Evolutionary conservation across 306 rosid genomes (phyloP).

Genomic region (Dalbergia cultrata): DNA sequence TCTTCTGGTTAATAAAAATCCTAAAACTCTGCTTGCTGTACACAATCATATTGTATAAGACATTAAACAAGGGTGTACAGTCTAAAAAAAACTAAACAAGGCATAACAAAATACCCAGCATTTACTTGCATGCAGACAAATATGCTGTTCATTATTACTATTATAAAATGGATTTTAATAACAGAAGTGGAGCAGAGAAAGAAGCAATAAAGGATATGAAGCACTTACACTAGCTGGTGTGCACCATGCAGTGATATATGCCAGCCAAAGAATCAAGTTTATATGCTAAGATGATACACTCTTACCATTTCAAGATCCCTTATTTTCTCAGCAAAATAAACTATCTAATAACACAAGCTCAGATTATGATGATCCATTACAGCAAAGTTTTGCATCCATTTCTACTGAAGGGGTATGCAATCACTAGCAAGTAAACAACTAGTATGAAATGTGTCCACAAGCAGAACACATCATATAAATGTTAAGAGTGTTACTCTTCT

Average conservation of each 20-base stretch:
- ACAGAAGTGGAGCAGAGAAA: constrained; percentile 1
- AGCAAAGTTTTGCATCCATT: not conserved
- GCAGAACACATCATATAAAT: not conserved
- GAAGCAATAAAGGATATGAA: constrained; percentile 7
- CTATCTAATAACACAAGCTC: not conserved
- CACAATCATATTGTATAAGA: constrained; percentile 4
- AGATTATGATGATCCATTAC: constrained; percentile 5
- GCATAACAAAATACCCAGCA: not conserved
- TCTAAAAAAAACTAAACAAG: constrained; percentile 17
- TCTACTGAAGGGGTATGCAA: constrained; percentile 17
- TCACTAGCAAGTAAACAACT: constrained; percentile 19
- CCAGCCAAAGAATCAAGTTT: constrained; percentile 4
- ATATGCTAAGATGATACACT: not conserved
- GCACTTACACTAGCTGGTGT: not conserved
- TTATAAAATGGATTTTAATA: not conserved
- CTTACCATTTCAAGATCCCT: constrained; percentile 4
- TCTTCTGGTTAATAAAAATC: constrained; percentile 18
- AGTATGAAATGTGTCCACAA: constrained; percentile 23
- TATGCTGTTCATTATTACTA: not conserved
- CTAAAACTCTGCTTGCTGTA: not conserved
- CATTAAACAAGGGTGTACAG: constrained; percentile 3
- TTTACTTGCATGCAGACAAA: constrained; percentile 25
- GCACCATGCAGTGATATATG: not conserved
- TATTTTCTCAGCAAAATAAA: not conserved
- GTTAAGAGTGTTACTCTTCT: too few species aligned